These are phyloP conservation scores for Suhomyces canberraensis DNA, from an alignment of 805 yeast species.

Conservation along the genomic window DNA sequence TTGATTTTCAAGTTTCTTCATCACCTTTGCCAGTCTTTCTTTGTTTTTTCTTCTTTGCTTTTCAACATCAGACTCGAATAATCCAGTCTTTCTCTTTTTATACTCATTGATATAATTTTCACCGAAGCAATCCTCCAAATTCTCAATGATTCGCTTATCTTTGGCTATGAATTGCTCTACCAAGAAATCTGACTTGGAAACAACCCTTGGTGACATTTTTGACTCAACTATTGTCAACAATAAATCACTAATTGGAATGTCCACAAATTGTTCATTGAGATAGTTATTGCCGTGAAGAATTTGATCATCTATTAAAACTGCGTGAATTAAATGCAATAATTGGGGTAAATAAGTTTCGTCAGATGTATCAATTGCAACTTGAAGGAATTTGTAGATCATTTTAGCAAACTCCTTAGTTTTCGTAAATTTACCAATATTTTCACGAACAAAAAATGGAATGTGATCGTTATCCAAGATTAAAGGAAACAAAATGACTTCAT, in stretches of 20 bases:
- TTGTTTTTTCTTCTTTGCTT: conserved; percentile 56
- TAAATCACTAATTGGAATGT: conserved; percentile 54
- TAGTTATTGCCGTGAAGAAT: conserved; percentile 34
- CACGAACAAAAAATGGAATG: conserved; percentile 43
- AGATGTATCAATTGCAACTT: conserved; percentile 46
- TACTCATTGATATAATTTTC: conserved; percentile 48
- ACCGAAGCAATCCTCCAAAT: conserved; percentile 58
- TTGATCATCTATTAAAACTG: conserved; percentile 53
- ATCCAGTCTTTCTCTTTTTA: conserved; percentile 40
- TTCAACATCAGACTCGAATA: conserved; percentile 53
- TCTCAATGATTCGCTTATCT: conserved; percentile 48
- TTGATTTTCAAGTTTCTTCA: conserved; percentile 60
- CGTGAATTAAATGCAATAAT: conserved; percentile 68
- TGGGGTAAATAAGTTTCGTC: conserved; percentile 57
- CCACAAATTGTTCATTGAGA: conserved; percentile 44
- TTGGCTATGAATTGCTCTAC: conserved; percentile 49
- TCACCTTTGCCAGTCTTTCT: conserved; percentile 56
- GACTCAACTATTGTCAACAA: conserved; percentile 51
- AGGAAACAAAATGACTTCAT: conserved; percentile 40
- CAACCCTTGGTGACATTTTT: conserved; percentile 45
- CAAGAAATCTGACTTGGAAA: conserved; percentile 55
- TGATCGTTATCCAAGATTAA: not conserved
- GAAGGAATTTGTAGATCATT: conserved; percentile 55
- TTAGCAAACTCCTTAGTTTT: conserved; percentile 54
- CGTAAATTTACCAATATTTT: conserved; percentile 46